Evolutionary conservation across 1,284 basidiomycete genomes (phyloP).

Genomic region (Tetrapyrgos nigripes): DNA sequence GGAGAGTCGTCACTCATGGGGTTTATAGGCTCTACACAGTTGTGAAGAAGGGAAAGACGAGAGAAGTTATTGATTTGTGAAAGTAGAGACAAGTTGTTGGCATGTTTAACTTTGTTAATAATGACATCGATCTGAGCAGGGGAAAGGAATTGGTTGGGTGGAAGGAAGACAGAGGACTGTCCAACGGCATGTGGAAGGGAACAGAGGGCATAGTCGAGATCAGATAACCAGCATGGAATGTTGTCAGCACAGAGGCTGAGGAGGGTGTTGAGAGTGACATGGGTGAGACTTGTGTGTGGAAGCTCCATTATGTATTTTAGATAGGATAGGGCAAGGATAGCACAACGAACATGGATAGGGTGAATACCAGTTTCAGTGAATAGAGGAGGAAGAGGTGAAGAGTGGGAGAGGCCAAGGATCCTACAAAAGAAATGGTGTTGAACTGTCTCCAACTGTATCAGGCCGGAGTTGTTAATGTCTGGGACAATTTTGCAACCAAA

Average conservation of each 20-base stretch:
- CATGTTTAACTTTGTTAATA: neutral
- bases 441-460: slow-evolving; percentile 18
- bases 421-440: slow-evolving; percentile 26
- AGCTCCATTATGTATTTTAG: neutral
- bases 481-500: slow-evolving; percentile 30
- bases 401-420: slow-evolving; percentile 23
- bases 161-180: neutral
- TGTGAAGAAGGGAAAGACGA: neutral
- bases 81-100: neutral
- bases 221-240: neutral
- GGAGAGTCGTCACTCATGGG: neutral
- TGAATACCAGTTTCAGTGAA: slow-evolving; percentile 32
- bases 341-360: slow-evolving; percentile 20
- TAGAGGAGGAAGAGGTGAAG: slow-evolving; percentile 18
- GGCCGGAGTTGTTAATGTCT: slow-evolving; percentile 15
- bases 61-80: neutral
- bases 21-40: neutral
- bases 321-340: slow-evolving; percentile 12
- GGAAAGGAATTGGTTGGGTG: neutral
- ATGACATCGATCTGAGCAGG: neutral
- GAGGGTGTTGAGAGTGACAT: neutral
- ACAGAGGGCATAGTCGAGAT: slow-evolving; percentile 1
- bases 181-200: neutral
- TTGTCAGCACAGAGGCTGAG: neutral
- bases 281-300: neutral